These are phyloP conservation scores for Trichoderma simmonsii DNA, from an alignment of 2,329 filamentous ascomycete genomes.

Conservation along the genomic window DNA sequence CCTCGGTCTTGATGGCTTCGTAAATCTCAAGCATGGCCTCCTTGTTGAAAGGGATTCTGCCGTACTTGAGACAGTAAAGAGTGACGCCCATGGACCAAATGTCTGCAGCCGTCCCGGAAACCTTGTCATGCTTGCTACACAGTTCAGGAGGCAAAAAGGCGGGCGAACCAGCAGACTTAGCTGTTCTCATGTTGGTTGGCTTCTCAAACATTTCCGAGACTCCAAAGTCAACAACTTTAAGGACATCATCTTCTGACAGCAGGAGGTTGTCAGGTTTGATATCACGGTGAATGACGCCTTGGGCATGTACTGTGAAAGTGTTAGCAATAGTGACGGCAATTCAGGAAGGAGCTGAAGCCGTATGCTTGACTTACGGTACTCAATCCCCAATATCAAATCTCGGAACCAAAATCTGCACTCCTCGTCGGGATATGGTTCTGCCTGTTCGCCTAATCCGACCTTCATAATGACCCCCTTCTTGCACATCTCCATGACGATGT, in stretches of 20 bases:
- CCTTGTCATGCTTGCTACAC: slow-evolving; percentile 80
- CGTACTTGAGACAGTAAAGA: slow-evolving; percentile 87
- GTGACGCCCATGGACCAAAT: slow-evolving; percentile 99
- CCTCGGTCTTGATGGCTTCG: slow-evolving; percentile 75
- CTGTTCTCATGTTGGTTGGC: slow-evolving; percentile 76
- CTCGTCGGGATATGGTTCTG: slow-evolving; percentile 79
- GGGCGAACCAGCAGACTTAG: slow-evolving; percentile 90
- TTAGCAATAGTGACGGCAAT: background rate
- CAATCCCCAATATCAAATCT: slow-evolving; percentile 89
- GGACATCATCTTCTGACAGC: slow-evolving; percentile 82
- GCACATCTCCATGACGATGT: slow-evolving; percentile 99
- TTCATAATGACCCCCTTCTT: slow-evolving; percentile 98
- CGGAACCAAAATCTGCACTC: slow-evolving; percentile 88
- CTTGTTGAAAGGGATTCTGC: slow-evolving; percentile 80
- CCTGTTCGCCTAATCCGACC: slow-evolving; percentile 79
- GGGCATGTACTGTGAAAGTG: slow-evolving; percentile 68
- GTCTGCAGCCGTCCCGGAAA: slow-evolving; percentile 86
- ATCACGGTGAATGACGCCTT: slow-evolving; percentile 92
- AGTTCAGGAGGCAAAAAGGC: slow-evolving; percentile 93
- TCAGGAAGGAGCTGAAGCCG: background rate
- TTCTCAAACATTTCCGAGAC: slow-evolving; percentile 99
- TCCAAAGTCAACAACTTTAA: slow-evolving; percentile 98
- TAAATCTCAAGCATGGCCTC: slow-evolving; percentile 81
- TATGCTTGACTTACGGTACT: slow-evolving; percentile 65
- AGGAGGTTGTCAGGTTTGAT: slow-evolving; percentile 98